Evolutionary conservation across 805 yeast species (phyloP).

Genomic region (Ogataea thermomethanolica): DNA sequence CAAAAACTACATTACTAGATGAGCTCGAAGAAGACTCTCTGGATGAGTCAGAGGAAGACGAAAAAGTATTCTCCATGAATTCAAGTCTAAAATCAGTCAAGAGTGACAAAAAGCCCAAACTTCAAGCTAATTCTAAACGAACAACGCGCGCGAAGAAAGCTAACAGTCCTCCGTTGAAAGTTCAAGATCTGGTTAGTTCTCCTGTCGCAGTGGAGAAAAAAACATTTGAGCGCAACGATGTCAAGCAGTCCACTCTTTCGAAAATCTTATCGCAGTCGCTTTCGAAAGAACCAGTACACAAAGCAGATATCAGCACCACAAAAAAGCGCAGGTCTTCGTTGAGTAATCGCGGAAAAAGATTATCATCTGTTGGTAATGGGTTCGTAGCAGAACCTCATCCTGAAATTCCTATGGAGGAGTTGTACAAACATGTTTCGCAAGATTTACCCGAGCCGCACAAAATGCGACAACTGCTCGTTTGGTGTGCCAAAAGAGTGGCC

Average conservation of each 20-base stretch:
- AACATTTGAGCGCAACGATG: too few species aligned
- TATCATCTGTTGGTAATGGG: constrained; percentile 74
- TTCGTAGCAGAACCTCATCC: constrained; percentile 64
- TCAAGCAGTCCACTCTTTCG: constrained; percentile 1
- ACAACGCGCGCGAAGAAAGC: background rate
- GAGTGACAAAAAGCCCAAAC: background rate
- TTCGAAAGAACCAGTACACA: background rate
- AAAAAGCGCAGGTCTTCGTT: constrained; percentile 46
- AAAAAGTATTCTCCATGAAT: constrained; percentile 14
- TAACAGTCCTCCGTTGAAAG: too few species aligned
- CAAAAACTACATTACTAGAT: background rate
- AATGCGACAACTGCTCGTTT: constrained; percentile 63
- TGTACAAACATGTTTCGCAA: constrained; percentile 59
- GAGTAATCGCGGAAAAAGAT: constrained; percentile 62
- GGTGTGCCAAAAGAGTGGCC: constrained; percentile 59
- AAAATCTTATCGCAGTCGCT: constrained; percentile 1
- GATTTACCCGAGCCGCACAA: constrained; percentile 68
- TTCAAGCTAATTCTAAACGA: background rate
- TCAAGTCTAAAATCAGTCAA: constrained; percentile 1
- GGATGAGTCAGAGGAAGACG: constrained; percentile 8
- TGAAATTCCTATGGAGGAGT: constrained; percentile 50
- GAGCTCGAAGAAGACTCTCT: constrained; percentile 4
- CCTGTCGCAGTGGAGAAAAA: too few species aligned
- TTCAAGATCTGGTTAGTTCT: too few species aligned
- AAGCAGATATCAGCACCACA: constrained; percentile 1